Evolutionary conservation across 306 rosid species (phyloP), one percentile per base, ranked within the genome.

Genomic region (Canavalia gladiata): DNA sequence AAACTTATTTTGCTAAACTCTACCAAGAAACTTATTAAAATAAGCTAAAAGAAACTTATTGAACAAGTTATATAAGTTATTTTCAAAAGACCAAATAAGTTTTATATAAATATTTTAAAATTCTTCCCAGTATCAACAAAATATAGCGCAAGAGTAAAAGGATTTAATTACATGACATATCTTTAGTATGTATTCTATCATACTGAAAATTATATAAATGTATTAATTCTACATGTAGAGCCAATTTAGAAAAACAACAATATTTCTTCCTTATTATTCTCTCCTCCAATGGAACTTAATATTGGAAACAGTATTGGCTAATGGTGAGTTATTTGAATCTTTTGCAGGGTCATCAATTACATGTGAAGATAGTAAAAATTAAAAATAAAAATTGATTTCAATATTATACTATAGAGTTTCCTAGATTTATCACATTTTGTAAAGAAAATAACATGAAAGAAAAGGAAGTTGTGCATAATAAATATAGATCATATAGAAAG

Each of bases 401-500:
- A 28, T 4, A 31, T 6, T 56, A 6, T 25, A 28, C 34, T 18
- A 18, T 56, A 25, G 18, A 55, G 25, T 8, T 55, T 25, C 25
- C 33, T 10, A 33, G 6, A 28, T 46, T 33, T 34, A 82, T 74
- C 85, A 65, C 33, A 45, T 33, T n/a, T 10, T 47, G 28, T 42
- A 13, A 64, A 74, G 68, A 46, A 28, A 52, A 73, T 9, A 35
- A 18, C 63, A 46, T 33, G 62, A 18, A 66, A 56, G 33, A 34
- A 3, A 58, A 55, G 47, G 72, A 68, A 75, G 11, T 58, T 35
- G 30, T 45, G 34, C 65, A 67, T 7, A 59, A 18, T 2, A 49
- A 7, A 7, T 45, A 33, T 34, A 71, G 71, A 67, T 33, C 29
- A 68, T 6, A 42, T 55, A 68, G 37, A 28, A 37, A 28, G 30